Evolutionary conservation across 768 basidiomycete species (phyloP).

Genomic region (Podaxis carcinomalis): DNA sequence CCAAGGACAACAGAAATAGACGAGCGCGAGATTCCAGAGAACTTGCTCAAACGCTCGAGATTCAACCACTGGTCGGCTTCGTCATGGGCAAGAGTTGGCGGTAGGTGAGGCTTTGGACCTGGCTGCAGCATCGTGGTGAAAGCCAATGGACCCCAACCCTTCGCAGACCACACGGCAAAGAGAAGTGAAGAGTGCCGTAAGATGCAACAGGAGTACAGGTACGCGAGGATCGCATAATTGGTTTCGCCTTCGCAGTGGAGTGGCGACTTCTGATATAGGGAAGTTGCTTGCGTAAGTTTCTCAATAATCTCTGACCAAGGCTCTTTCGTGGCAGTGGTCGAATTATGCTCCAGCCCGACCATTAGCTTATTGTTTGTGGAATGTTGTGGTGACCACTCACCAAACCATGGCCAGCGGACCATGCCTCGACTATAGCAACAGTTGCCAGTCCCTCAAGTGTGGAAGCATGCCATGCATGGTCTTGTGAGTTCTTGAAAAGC

Average conservation of each 20-base stretch:
- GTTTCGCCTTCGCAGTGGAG: conserved; percentile 52
- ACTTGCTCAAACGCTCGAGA: conserved; percentile 60
- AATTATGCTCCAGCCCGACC: conserved; percentile 44
- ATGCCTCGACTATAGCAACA: conserved; percentile 75
- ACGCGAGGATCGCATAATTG: conserved; percentile 58
- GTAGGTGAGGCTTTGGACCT: conserved; percentile 52
- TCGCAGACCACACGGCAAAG: conserved; percentile 79
- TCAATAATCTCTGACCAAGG: conserved; percentile 77
- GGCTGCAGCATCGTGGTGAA: conserved; percentile 73
- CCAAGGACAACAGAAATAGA: conserved; percentile 63
- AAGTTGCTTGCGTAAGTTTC: conserved; percentile 62
- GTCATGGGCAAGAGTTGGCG: conserved; percentile 50
- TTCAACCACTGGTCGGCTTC: conserved; percentile 42
- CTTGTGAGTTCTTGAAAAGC: conserved; percentile 69
- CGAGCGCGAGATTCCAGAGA: conserved; percentile 68
- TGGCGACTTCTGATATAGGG: conserved; percentile 54
- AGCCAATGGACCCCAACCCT: conserved; percentile 81
- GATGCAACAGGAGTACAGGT: conserved; percentile 64
- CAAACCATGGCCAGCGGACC: conserved; percentile 70
- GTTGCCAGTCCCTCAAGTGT: conserved; percentile 84
- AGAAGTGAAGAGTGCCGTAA: conserved; percentile 72
- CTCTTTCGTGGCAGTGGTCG: conserved; percentile 49
- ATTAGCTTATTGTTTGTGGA: conserved; percentile 5
- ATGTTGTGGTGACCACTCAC: conserved; percentile 38
- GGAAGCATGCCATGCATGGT: conserved; percentile 86